These are phyloP conservation scores for Athelia psychrophila DNA, from an alignment of 1,284 basidiomycete genomes.

Conservation along the genomic window DNA sequence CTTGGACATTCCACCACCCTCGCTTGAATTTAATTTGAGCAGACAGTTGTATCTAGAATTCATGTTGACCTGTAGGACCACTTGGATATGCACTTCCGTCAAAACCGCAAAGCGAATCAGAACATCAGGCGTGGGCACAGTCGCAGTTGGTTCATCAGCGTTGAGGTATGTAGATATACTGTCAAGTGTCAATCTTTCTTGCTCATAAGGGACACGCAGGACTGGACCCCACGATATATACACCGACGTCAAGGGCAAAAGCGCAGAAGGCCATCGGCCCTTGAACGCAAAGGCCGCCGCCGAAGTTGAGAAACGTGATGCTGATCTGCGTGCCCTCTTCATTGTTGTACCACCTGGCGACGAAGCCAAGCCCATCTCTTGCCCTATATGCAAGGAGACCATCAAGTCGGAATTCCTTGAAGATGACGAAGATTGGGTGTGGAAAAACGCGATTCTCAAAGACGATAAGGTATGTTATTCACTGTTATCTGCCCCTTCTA, in stretches of 20 bases:
- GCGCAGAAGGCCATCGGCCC: constrained; percentile 53
- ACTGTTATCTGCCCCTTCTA: constrained; percentile 3
- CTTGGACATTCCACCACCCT: no score
- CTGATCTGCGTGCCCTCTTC: constrained; percentile 73
- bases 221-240: constrained; percentile 78
- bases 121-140: no score
- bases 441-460: constrained; percentile 86
- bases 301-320: constrained; percentile 70
- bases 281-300: no score
- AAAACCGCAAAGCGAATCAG: no score
- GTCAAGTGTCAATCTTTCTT: no score
- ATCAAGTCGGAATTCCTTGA: constrained; percentile 93
- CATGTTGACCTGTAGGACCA: no score
- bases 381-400: constrained; percentile 95
- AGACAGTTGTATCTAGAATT: no score
- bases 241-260: constrained; percentile 63
- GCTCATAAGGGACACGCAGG: no score
- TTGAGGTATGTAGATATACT: no score
- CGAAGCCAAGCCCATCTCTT: constrained; percentile 77
- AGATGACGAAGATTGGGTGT: constrained; percentile 99
- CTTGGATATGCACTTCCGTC: no score
- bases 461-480: constrained; percentile 72
- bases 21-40: no score
- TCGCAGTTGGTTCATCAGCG: no score
- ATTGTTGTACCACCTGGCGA: constrained; percentile 88